Base-by-base conservation (phyloP, 2,329 filamentous ascomycete species). In the Fusarium torulosum region DNA sequence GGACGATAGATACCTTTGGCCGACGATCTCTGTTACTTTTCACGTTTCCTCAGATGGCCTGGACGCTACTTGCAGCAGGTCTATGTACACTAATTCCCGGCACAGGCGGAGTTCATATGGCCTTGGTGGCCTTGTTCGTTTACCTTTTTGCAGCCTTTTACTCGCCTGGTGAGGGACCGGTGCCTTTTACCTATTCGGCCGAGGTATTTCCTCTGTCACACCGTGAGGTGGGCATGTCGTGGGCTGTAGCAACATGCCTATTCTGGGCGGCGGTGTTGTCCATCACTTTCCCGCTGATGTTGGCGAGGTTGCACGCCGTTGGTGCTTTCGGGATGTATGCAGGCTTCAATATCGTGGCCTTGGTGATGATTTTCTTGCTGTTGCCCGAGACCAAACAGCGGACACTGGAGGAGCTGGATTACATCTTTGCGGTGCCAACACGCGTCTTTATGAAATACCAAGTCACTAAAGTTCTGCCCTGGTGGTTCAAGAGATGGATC, bases 181-280 rank as follows among this genome's bases (percentile, higher is more conserved):
- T 91, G 9, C 89, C 89, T 0, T 91, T 89, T 73, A 86, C 87
- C 0, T 91, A 91, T 77, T 86, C 84, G 7, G 88, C 90, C 41
- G 90, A 92, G 75, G 88, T 91, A 3, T 92, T 90, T 74, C 90
- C 90, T 0, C 83, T 91, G 1, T 90, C 88, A 2, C 89, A 92
- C 74, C 84, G 90, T 71, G 90, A 92, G 73, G 83, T 91, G 23
- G 90, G 90, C 57, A 92, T 92, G 90, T 85, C 84, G 0, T 91
- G 85, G 77, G 86, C 88, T 9, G 89, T 91, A 10, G 87, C 89
- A 2, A 91, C 88, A 1, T 90, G 88, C 64, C 80, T 90, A 9
- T 84, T 84, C 71, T 87, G 84, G 83, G 86, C 86, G 0, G 82
- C 85, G 0, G 84, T 91, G 0, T 78, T 89, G 44, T 84, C 85